A percentile compares a stretch with the other conserved stretches of the same genome.
phyloP scores from a whole-genome alignment of 1,139 yeast genomes.

The Magnusiomyces fungicola region DNA sequence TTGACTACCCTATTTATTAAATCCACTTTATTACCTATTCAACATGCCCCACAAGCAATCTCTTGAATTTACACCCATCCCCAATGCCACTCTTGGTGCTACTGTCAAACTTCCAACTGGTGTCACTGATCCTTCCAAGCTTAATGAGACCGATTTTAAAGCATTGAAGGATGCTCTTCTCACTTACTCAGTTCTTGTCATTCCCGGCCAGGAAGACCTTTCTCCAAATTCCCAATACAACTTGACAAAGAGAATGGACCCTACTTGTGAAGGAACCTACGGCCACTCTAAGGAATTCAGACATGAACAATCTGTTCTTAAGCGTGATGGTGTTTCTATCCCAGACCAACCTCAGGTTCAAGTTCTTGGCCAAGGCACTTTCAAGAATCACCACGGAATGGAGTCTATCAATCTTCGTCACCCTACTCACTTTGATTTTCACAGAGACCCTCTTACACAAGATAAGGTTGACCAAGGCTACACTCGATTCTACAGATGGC shows the following conservation, averaged over 20 bases:
- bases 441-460: constrained; percentile 54
- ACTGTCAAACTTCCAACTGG: constrained; percentile 54
- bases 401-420: constrained; percentile 65
- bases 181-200: constrained; percentile 59
- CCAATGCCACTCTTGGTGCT: constrained; percentile 57
- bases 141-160: constrained; percentile 58
- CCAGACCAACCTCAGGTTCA: constrained; percentile 84
- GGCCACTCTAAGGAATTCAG: constrained; percentile 85
- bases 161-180: constrained; percentile 57
- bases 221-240: constrained; percentile 67
- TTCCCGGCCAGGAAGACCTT: constrained; percentile 60
- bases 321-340: constrained; percentile 72
- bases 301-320: constrained; percentile 66
- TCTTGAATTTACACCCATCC: constrained; percentile 36
- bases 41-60: constrained; percentile 5
- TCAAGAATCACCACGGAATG: constrained; percentile 60
- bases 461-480: constrained; percentile 53
- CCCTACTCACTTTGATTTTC: constrained; percentile 77
- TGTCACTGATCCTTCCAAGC: constrained; percentile 65
- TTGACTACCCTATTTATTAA: too few species aligned
- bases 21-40: too few species aligned
- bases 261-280: constrained; percentile 60
- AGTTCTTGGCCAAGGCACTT: constrained; percentile 74
- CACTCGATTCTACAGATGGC: constrained; percentile 89
- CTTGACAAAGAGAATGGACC: constrained; percentile 70